These are phyloP conservation scores for Colletotrichum sp. DNA, from an alignment of 2,329 filamentous ascomycete genomes.

Conservation along the genomic window DNA sequence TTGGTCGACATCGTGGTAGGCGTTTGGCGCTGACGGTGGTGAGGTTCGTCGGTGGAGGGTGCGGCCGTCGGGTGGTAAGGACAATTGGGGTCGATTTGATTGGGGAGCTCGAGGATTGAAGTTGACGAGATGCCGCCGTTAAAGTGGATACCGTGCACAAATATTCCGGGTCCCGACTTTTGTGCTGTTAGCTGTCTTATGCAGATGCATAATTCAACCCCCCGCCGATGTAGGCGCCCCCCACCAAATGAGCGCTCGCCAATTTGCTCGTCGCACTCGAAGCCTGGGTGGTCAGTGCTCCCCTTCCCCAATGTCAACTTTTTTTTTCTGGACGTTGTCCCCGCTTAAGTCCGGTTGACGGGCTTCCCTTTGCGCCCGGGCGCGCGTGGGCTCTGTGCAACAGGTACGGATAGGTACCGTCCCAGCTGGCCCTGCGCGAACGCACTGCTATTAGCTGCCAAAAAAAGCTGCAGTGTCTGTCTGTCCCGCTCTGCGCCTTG, in stretches of 20 bases:
- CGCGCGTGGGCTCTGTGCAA: neutral
- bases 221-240: neutral
- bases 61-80: neutral
- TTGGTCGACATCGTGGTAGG: slow-evolving; percentile 73
- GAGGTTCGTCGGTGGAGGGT: neutral
- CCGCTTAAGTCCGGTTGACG: slow-evolving; percentile 15
- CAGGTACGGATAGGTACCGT: neutral
- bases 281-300: neutral
- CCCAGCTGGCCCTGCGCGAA: neutral
- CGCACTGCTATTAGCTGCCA: neutral
- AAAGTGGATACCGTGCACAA: neutral
- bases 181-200: neutral
- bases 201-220: neutral
- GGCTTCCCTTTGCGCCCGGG: neutral
- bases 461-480: slow-evolving; percentile 2
- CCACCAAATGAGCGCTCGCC: neutral
- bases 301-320: neutral
- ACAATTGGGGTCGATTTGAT: slow-evolving; percentile 24
- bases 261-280: neutral
- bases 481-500: neutral
- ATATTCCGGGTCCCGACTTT: neutral
- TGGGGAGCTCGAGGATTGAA: slow-evolving; percentile 19
- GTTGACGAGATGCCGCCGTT: slow-evolving; percentile 8
- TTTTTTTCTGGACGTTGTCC: neutral
- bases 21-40: slow-evolving; percentile 7